Base-by-base conservation (phyloP, 2,329 filamentous ascomycete species). In the Conoideocrella luteorostrata region DNA sequence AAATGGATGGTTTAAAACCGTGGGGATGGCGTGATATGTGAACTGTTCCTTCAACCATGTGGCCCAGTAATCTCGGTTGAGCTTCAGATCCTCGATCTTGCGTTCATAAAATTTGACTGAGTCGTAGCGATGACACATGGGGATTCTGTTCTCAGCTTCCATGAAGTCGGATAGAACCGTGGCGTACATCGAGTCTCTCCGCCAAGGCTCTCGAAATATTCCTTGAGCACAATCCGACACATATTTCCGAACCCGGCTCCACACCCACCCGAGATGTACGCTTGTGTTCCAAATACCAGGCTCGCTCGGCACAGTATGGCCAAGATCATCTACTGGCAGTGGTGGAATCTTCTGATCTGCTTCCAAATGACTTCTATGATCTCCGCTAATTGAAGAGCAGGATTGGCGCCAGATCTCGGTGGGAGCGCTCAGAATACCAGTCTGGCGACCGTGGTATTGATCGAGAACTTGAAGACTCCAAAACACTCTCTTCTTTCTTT, bases 31-130 rank as follows among this genome's bases (percentile, higher is more conserved):
- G 40, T 76, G 72, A 52, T 75, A 76, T 2, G 68, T 73, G 50
- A 76, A 73, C 49, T 76, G 72, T 40, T 73, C 61, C 51, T 72
- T 74, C 15, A 76, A 53, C 72, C 72, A 76, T 0, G 72, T 68
- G 0, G 64, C 64, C 70, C 71, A 76, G 52, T 75, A 75, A 42
- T 68, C 65, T 3, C 67, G 61, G 41, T 71, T 68, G 10, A 59
- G 48, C 44, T 61, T 61, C 10, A 75, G 43, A 38, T 75, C 72
- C 4, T 72, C 67, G 0, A 67, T 53, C 23, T 67, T 67, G 28
- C 71, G 69, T 45, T 74, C 66, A 36, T 72, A 74, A 35, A 76
- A 75, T 41, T 71, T 72, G 48, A 72, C 71, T 1, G 68, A 67
- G 53, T 75, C 71, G 47, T 75, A 76, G 10, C 72, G 67, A 50